A percentile compares a stretch with the other conserved stretches of the same genome.
Evolutionary conservation across 495 filamentous ascomycete genomes (phyloP).

Genomic region (Melanomma pulvis-pyrius): DNA sequence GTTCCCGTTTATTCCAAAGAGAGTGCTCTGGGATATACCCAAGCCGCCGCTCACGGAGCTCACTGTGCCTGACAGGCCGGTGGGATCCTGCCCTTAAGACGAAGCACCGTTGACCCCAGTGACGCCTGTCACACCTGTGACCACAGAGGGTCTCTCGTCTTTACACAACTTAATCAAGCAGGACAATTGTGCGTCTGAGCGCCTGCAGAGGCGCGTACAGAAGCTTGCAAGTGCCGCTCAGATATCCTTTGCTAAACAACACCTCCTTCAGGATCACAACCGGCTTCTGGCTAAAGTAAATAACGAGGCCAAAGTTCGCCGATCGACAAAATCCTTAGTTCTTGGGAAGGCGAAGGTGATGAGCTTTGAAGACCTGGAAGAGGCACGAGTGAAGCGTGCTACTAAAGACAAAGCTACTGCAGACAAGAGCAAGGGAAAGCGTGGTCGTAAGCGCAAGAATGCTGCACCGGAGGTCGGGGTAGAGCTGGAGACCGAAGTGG

Average conservation of each 20-base stretch:
- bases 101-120: background rate
- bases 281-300: background rate
- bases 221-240: too few species aligned
- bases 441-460: too few species aligned
- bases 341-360: constrained; percentile 10
- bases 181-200: constrained; percentile 1
- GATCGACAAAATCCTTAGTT: background rate
- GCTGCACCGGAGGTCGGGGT: too few species aligned
- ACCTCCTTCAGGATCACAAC: background rate
- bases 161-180: constrained; percentile 4
- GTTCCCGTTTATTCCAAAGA: background rate
- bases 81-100: constrained; percentile 3
- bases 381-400: constrained; percentile 10
- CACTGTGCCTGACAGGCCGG: background rate
- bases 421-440: too few species aligned
- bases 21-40: constrained; percentile 6
- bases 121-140: constrained; percentile 1
- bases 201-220: constrained; percentile 6
- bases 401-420: constrained; percentile 10
- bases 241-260: constrained; percentile 7
- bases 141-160: background rate
- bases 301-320: constrained; percentile 1
- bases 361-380: constrained; percentile 2
- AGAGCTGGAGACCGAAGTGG: too few species aligned
- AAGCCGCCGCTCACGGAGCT: constrained; percentile 4